Evolutionary conservation across 305 asterid species (phyloP), one percentile per base, ranked within the genome.

Genomic region (Ruellia speciosa): DNA sequence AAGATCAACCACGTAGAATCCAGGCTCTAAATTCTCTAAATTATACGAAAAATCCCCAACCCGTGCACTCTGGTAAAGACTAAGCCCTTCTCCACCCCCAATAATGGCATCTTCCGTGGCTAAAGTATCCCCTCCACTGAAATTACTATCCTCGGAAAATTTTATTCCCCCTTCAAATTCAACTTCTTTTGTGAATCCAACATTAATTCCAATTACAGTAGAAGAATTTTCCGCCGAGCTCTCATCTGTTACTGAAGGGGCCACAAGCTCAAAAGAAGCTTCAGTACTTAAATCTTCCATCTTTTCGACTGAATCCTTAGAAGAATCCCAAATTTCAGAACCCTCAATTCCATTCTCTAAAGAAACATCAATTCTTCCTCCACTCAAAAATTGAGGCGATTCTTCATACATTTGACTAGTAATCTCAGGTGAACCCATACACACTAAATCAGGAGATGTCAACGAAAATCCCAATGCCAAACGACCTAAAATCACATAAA

Each of bases 271-370:
- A 64, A 90, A 87, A 31, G 90, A 72, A 73, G 79, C 77, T 63
- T 73, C 82, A 13, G 73, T 60, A 63, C 76, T 60, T 37, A 74
- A 62, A 56, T 74, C 73, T 57, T 70, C 79, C 31, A 67, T 68
- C n/a, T 58, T 72, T 52, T 59, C 72, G 64, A 72, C 54, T 34
- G 86, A 72, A 43, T 64, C 73, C 59, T 74, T 72, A 24, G 57
- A 65, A 48, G 79, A 66, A 50, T 61, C 66, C 48, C 74, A 64
- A 10, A 69, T 66, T 69, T 81, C 86, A 49, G 88, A 69, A 7
- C 92, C 96, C 56, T 80, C 73, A 37, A 90, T 85, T 46, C 96
- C 96, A 74, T 85, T 81, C 67, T 87, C 95, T 68, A 88, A 67
- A 13, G 97, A 86, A 68, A 81, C 82, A 41, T 73, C 83, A 71